Conservation (phyloP, 129 eudicot species). For the Arctium lappa region DNA sequence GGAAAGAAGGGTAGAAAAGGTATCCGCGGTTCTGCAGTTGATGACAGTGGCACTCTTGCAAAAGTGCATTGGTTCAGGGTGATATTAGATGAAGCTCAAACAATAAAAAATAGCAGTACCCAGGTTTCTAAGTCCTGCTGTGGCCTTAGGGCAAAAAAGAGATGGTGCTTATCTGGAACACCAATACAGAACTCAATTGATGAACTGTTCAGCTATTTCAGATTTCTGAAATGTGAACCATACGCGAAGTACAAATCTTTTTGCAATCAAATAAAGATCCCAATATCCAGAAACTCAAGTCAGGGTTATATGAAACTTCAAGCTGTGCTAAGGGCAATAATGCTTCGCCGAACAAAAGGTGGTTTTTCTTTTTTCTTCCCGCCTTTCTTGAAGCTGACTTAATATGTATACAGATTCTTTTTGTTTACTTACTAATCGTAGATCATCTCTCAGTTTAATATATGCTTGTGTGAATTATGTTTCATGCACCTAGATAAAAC, state of each 20-base stretch:
- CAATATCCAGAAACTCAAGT: slow-evolving; percentile 64
- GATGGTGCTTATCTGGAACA: slow-evolving; percentile 98
- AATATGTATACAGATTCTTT: neutral
- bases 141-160: slow-evolving; percentile 81
- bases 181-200: slow-evolving; percentile 93
- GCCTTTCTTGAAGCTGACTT: neutral
- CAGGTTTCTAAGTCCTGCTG: slow-evolving; percentile 85
- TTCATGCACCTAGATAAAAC: neutral
- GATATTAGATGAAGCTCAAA: slow-evolving; percentile 94
- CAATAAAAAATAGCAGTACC: slow-evolving; percentile 86
- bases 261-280: slow-evolving; percentile 51
- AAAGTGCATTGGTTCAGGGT: slow-evolving; percentile 84
- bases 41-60: slow-evolving; percentile 77
- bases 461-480: neutral
- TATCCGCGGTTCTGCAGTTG: slow-evolving; percentile 42
- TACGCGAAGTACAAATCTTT: slow-evolving; percentile 60
- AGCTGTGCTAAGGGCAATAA: slow-evolving; percentile 65
- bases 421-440: neutral
- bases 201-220: slow-evolving; percentile 86
- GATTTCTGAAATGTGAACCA: slow-evolving; percentile 84
- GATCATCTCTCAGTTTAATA: neutral
- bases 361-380: neutral
- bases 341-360: slow-evolving; percentile 99
- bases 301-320: slow-evolving; percentile 84
- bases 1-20: slow-evolving; percentile 66